Percentiles rank a stretch among this genome's conserved stretches.
phyloP scores from a whole-genome alignment of 257 asterid species.

The Misopates orontium region DNA sequence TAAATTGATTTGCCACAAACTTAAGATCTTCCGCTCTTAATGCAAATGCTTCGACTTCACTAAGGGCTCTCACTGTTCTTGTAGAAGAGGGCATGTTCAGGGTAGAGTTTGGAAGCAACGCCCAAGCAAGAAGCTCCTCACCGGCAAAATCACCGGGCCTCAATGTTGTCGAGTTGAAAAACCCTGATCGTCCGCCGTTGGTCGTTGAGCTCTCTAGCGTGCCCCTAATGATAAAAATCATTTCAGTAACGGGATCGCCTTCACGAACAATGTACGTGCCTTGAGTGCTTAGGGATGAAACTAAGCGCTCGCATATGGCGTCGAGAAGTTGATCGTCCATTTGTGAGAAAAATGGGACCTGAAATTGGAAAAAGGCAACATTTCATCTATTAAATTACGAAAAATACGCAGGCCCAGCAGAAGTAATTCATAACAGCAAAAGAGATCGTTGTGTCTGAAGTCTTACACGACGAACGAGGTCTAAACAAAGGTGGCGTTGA shows the following conservation, averaged over 20 bases:
- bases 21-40: constrained; percentile 80
- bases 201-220: constrained; percentile 81
- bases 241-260: constrained; percentile 82
- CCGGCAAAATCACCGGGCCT: constrained; percentile 78
- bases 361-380: constrained; percentile 23
- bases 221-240: constrained; percentile 80
- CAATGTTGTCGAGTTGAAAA: constrained; percentile 68
- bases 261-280: constrained; percentile 86
- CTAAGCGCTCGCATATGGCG: constrained; percentile 85
- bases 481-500: constrained; percentile 81
- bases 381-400: neutral
- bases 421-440: neutral
- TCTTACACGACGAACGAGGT: constrained; percentile 85
- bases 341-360: constrained; percentile 87
- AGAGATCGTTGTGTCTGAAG: constrained; percentile 5
- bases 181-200: constrained; percentile 80
- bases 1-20: constrained; percentile 77
- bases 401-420: neutral
- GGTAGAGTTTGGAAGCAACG: constrained; percentile 62
- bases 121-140: constrained; percentile 88
- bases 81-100: constrained; percentile 74
- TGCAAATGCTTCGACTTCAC: constrained; percentile 83
- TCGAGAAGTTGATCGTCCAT: constrained; percentile 84
- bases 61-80: constrained; percentile 68
- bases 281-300: constrained; percentile 68